Evolutionary conservation across 805 yeast genomes (phyloP), one percentile per base, ranked within the genome.

Genomic region (Ogataea nitratoaversa): DNA sequence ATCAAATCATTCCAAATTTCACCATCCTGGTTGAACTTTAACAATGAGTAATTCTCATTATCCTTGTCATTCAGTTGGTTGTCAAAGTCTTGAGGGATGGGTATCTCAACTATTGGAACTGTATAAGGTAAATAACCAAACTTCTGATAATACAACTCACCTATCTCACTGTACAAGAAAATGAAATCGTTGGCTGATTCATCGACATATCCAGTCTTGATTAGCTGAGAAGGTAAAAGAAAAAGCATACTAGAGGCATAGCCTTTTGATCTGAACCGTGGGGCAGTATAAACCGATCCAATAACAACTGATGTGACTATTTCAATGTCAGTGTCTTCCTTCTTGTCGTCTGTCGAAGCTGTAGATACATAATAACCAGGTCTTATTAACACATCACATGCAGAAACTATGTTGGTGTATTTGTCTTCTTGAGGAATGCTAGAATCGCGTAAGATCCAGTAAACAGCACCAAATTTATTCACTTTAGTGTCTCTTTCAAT

Each of bases 161-260:
- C 91, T 17, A 84, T 77, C 36, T 82, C 93, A 46, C 91, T 82
- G 69, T 85, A 86, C 37, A 87, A 68, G 30, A 67, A 66, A 28
- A 70, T 58, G 24, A 67, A 58, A 20, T 57, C 57, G 24, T 58
- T 33, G 3, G 59, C 45, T 19, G 63, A 71, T 42, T 27, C 17
- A 8, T 54, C 56, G 8, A 49, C 12, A 12, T n/a, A 27, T 13
- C 36, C 33, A 20, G 19, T 11, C 2, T 44, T 30, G 5, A 27
- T 27, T 32, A 54, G 32, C 31, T 44, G 16, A 5, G 58, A 48
- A 39, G 65, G 61, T 28, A 76, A 48, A 19, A 40, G 34, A 12
- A 41, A 41, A 32, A 81, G 60, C 81, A 81, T 71, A 20, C 42
- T 39, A 7, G 57, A 57, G 0, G 84, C 84, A 50, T 76, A 78